A percentile compares a stretch with the other conserved stretches of the same genome.
Conservation (phyloP, 441 rosid species). For the Dalechampia spathulata region DNA sequence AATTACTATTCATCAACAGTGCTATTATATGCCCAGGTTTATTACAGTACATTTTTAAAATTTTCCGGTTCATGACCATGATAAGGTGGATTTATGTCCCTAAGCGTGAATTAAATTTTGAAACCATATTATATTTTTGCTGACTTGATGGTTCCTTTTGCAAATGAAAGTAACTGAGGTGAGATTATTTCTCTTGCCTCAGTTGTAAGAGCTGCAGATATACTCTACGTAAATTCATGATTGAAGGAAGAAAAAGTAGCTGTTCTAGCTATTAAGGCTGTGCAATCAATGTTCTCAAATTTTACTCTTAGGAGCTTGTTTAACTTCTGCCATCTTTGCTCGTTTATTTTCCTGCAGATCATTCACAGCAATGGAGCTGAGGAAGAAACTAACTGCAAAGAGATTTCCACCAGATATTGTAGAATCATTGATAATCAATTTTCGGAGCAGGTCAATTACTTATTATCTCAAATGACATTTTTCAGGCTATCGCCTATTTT, state of each 20-base stretch:
- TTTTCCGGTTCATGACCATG: too few relatives aligned
- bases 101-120: too few relatives aligned
- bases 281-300: background rate
- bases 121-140: too few relatives aligned
- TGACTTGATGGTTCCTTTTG: too few relatives aligned
- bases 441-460: constrained; percentile 42
- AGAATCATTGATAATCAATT: constrained; percentile 47
- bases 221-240: background rate
- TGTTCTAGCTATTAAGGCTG: background rate
- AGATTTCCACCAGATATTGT: constrained; percentile 35
- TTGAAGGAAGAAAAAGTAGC: background rate
- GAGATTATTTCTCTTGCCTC: too few relatives aligned
- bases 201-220: too few relatives aligned
- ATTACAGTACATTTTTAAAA: too few relatives aligned
- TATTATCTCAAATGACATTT: background rate
- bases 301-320: background rate
- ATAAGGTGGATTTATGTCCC: too few relatives aligned
- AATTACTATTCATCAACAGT: too few relatives aligned
- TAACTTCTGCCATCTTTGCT: background rate
- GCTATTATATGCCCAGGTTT: too few relatives aligned
- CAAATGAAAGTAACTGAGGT: too few relatives aligned
- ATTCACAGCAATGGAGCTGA: constrained; percentile 55
- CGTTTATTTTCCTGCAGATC: constrained; percentile 37
- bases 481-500: background rate
- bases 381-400: constrained; percentile 65